Evolutionary conservation across 257 asterid species (phyloP), one percentile per base, ranked within the genome.

Genomic region (Jacaranda copaia): DNA sequence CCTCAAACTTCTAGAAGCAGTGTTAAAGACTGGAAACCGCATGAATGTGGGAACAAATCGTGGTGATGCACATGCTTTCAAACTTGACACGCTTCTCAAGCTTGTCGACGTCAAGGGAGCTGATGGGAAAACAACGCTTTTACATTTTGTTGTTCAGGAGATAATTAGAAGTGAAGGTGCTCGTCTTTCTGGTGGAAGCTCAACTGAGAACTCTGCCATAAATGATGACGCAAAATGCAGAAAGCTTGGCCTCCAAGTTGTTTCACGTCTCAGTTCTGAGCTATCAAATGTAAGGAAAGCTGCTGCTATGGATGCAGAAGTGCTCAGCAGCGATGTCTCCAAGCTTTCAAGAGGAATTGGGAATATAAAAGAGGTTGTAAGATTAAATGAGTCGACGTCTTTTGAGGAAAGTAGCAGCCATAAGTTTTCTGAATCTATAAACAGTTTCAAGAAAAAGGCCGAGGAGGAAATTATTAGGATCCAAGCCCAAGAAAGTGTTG

Each of bases 1-100:
- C 88, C 89, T 93, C 52, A 96, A 96, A 83, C 96, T 96, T 75
- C 89, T 96, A 71, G 99, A 96, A 86, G 98, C 99, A 52, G 99
- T 96, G n/a, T 77, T 96, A 73, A 96, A 93, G 81, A 96, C 99
- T 0, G 98, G 98, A 62, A 96, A 96, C 85, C 96, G 98, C 61
- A 93, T 95, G 99, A 95, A 95, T 49, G 97, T 93, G 45, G 99
- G 99, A 84, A 95, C 99, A 7, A 91, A 95, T 61, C 93, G 99
- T 1, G 99, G 99, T 0, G 97, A 91, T 73, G 99, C 99, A 6
- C 97, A 89, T 64, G 99, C 98, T 18, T 96, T 93, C 89, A 96
- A 96, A 84, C 97, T 96, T 6, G 99, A 96, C 85, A 93, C 98
- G 0, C 98, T 96, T 69, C 93, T 93, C 84, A 96, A 96, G 88